phyloP scores from a whole-genome alignment of 495 filamentous ascomycete species.

The Penicillium malachiteum region DNA sequence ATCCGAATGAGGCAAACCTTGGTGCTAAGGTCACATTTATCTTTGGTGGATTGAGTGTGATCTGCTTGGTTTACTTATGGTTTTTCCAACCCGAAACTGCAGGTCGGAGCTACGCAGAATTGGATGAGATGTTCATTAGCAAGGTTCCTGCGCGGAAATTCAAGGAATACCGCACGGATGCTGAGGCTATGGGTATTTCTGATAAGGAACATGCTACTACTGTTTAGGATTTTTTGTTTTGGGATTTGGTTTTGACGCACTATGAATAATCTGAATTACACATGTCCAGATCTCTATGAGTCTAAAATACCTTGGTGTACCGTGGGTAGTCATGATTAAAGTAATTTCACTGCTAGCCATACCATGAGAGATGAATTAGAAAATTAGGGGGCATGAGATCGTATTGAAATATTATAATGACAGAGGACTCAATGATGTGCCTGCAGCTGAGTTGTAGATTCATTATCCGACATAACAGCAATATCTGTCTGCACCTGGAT shows the following conservation, averaged over 20 bases:
- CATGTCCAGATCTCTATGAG: no score
- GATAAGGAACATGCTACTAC: not conserved
- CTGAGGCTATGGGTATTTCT: conserved; percentile 15
- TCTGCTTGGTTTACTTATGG: conserved; percentile 20
- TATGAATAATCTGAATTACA: no score
- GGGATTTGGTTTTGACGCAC: no score
- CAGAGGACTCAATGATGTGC: not conserved
- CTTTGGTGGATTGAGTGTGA: conserved; percentile 17
- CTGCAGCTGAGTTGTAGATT: conserved; percentile 8
- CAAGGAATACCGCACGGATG: conserved; percentile 14
- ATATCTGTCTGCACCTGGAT: conserved; percentile 36
- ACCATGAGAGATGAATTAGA: no score
- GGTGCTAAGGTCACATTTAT: conserved; percentile 21
- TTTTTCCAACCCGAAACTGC: conserved; percentile 19
- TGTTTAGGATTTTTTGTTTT: no score
- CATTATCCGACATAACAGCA: conserved; percentile 18
- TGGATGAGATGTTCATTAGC: conserved; percentile 21
- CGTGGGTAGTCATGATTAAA: no score
- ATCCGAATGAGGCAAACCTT: conserved; percentile 13
- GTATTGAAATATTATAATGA: no score
- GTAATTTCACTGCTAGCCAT: no score
- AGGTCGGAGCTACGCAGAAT: conserved; percentile 13
- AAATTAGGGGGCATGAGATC: no score
- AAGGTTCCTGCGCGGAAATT: conserved; percentile 17
- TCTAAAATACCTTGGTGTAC: no score